Base-by-base conservation (phyloP, 306 rosid species). In the Glycine latifolia region DNA sequence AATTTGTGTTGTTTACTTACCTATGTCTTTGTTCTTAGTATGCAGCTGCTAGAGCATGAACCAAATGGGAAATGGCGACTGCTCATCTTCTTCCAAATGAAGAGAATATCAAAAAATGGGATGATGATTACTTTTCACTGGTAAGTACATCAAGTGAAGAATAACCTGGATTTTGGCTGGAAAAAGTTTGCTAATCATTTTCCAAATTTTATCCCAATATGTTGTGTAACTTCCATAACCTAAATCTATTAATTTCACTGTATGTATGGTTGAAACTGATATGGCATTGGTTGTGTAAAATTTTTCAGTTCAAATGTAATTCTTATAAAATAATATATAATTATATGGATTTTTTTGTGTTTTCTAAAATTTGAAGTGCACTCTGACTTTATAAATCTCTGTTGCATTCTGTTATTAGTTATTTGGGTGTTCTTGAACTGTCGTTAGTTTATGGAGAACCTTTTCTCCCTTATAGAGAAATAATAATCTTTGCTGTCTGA, bases 31-130 rank as follows among this genome's bases (percentile, higher is more conserved):
- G 44, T 85, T 86, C 85, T 10, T 85, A 95, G 99, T 86, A 88
- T 87, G 98, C 95, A 73, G 97, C 99, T 26, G 97, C 99, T 31
- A 95, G 96, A 89, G 97, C 97, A 59, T 95, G 99, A 98, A 95
- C 99, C 86, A 95, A 89, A 81, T 95, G 98, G 99, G 99, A 95
- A 90, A 93, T 95, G 99, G 85, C 87, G 94, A 93, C 95, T 50
- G 94, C 97, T 46, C 97, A 91, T 89, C 99, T 95, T 78, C 79
- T 87, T 85, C 95, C 92, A 79, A 91, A 91, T 84, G 94, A 89
- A 67, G 99, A 95, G 53, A 87, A 84, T 81, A 76, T 91, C 62
- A 93, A 91, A 85, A 91, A 2, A 72, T 97, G 97, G 58, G 97
- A 95, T 5, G 95, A 95, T 68, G 97, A 95, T 63, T 53, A 69